phyloP scores from a whole-genome alignment of 1,284 basidiomycete genomes.

The Sporisorium scitamineum region DNA sequence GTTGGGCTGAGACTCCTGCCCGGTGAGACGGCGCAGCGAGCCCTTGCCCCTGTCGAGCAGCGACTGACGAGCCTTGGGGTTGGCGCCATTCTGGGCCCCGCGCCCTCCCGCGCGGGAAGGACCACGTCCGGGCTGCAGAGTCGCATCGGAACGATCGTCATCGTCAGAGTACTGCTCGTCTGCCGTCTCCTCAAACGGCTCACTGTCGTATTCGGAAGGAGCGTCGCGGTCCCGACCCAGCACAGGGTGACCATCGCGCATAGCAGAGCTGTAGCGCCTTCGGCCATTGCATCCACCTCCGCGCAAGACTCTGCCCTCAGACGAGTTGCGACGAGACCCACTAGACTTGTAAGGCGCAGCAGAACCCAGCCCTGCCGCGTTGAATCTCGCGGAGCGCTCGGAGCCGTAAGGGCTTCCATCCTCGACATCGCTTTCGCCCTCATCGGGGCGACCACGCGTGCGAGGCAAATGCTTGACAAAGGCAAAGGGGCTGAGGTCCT shows the following conservation, averaged over 20 bases:
- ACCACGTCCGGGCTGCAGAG: slow-evolving; percentile 34
- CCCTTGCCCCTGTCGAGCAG: slow-evolving; percentile 36
- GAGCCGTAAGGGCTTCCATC: slow-evolving; percentile 39
- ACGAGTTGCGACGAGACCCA: slow-evolving; percentile 10
- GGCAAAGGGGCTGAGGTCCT: slow-evolving; percentile 56
- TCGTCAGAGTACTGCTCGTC: slow-evolving; percentile 36
- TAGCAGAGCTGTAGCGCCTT: slow-evolving; percentile 43
- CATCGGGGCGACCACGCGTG: slow-evolving; percentile 48
- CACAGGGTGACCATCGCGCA: slow-evolving; percentile 31
- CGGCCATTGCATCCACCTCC: slow-evolving; percentile 39
- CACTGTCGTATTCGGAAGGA: slow-evolving; percentile 26
- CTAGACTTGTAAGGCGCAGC: slow-evolving; percentile 31
- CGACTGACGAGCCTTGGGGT: slow-evolving; percentile 18
- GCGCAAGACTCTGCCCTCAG: slow-evolving; percentile 23
- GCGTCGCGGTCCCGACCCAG: slow-evolving; percentile 33
- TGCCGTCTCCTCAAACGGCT: slow-evolving; percentile 34
- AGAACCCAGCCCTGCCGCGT: slow-evolving; percentile 42
- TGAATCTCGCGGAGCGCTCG: slow-evolving; percentile 34
- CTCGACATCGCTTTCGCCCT: slow-evolving; percentile 45
- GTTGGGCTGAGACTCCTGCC: slow-evolving; percentile 24
- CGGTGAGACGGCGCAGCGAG: slow-evolving; percentile 31
- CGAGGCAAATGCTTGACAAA: slow-evolving; percentile 60
- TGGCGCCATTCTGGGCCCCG: slow-evolving; percentile 3
- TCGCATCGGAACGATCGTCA: slow-evolving; percentile 37
- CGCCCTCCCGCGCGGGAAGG: slow-evolving; percentile 22